phyloP scores from a whole-genome alignment of 192 early-diverging fungal species.

The Jimgerdemannia lactiflua region DNA sequence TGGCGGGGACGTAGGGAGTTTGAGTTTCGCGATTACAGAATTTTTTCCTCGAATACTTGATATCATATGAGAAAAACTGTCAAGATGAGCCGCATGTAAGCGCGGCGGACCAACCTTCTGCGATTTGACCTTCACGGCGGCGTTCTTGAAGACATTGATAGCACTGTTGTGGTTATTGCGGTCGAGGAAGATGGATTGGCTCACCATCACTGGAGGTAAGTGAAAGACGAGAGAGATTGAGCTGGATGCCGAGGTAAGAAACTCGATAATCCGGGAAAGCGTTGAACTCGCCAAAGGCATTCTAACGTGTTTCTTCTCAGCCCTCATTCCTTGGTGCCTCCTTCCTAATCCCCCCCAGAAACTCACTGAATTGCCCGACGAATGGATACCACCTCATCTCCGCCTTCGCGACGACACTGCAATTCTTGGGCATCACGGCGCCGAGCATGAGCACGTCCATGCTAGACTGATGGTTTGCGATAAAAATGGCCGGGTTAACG shows the following conservation, averaged over 20 bases:
- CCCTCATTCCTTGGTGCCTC: too few species aligned
- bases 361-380: conserved; percentile 75
- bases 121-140: conserved; percentile 70
- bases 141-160: conserved; percentile 70
- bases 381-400: conserved; percentile 66
- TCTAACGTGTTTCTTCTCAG: too few species aligned
- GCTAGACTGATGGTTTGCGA: conserved; percentile 87
- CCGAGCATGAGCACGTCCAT: conserved; percentile 73
- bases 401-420: conserved; percentile 71
- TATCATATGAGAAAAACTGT: too few species aligned
- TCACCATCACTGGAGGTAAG: conserved; percentile 57
- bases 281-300: too few species aligned
- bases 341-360: too few species aligned
- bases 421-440: conserved; percentile 59
- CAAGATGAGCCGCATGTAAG: background rate
- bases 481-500: conserved; percentile 57
- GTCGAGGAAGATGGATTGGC: conserved; percentile 79
- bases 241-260: too few species aligned
- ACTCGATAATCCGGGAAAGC: too few species aligned
- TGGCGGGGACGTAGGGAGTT: background rate
- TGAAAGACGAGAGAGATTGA: conserved; percentile 6
- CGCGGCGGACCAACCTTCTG: conserved; percentile 53
- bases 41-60: background rate
- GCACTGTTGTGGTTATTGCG: conserved; percentile 70
- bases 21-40: background rate